These are phyloP conservation scores for Spiraea crenata DNA, from an alignment of 331 rosid species.

Conservation along the genomic window DNA sequence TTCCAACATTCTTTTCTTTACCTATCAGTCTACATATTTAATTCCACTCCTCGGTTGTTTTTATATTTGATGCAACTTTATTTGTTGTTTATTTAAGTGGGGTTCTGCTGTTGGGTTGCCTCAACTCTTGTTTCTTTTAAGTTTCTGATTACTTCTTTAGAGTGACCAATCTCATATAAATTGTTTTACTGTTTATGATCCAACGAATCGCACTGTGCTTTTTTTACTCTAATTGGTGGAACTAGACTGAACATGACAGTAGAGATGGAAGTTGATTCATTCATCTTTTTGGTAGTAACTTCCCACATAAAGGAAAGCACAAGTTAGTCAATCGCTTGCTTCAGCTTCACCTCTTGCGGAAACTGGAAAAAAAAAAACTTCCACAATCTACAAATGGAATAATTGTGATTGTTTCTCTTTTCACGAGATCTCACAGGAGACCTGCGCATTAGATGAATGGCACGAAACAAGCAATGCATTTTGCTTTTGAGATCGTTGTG, in stretches of 20 bases:
- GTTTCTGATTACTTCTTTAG: background rate
- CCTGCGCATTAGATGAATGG: no score
- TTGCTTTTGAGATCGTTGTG: no score
- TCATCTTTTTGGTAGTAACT: background rate
- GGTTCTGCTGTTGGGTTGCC: background rate
- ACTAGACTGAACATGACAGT: background rate
- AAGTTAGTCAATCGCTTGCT: background rate
- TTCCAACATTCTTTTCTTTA: conserved; percentile 5
- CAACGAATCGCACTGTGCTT: background rate
- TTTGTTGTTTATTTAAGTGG: conserved; percentile 10
- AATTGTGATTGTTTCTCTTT: no score
- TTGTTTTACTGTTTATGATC: background rate
- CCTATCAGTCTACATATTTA: background rate
- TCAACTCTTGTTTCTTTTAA: conserved; percentile 2
- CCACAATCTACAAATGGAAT: background rate
- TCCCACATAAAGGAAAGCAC: background rate
- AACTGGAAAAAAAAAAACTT: background rate
- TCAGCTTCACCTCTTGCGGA: background rate
- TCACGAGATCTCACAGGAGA: no score
- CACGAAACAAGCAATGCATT: no score
- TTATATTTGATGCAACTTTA: conserved; percentile 11
- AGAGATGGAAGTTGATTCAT: background rate
- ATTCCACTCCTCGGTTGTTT: background rate
- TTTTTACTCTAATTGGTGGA: background rate
- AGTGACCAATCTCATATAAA: background rate